These are phyloP conservation scores for Tarenaya hassleriana DNA, from an alignment of 345 rosid species.

Conservation along the genomic window DNA sequence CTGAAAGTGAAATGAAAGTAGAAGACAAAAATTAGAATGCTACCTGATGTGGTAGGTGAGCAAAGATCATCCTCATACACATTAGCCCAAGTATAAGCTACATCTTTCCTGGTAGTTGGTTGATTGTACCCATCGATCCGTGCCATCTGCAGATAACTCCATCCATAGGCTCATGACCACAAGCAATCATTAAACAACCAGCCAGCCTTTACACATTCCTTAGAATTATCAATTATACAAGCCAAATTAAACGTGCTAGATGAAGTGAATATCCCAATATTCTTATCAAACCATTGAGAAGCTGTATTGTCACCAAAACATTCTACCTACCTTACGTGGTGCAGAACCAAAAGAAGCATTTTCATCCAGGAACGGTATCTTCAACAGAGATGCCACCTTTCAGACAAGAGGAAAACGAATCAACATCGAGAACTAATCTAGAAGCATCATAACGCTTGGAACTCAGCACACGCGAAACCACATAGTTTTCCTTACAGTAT, in stretches of 20 bases:
- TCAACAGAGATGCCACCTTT: slow-evolving; percentile 77
- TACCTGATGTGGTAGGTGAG: slow-evolving; percentile 35
- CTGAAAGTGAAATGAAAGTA: not conserved
- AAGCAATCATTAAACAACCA: slow-evolving; percentile 1
- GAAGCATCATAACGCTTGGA: not conserved
- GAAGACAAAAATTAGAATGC: not conserved
- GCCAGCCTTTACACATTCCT: slow-evolving; percentile 6
- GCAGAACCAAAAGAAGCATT: slow-evolving; percentile 59
- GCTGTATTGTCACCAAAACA: not conserved
- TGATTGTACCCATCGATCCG: slow-evolving; percentile 61
- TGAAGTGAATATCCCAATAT: not conserved
- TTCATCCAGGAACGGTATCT: slow-evolving; percentile 79
- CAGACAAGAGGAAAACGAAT: slow-evolving; percentile 4
- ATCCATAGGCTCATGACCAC: slow-evolving; percentile 13
- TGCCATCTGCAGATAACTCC: slow-evolving; percentile 48
- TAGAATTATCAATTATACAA: not conserved
- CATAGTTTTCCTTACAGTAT: slow-evolving; percentile 42
- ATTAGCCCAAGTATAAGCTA: slow-evolving; percentile 64
- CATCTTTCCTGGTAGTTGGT: slow-evolving; percentile 46
- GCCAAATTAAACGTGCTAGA: not conserved
- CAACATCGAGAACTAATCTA: slow-evolving; percentile 1
- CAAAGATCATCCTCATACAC: slow-evolving; percentile 41
- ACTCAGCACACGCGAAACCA: not conserved
- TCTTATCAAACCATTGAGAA: not conserved
- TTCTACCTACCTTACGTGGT: slow-evolving; percentile 58